phyloP scores from a whole-genome alignment of 2,329 filamentous ascomycete species.

The Byssoonygena ceratinophila region DNA sequence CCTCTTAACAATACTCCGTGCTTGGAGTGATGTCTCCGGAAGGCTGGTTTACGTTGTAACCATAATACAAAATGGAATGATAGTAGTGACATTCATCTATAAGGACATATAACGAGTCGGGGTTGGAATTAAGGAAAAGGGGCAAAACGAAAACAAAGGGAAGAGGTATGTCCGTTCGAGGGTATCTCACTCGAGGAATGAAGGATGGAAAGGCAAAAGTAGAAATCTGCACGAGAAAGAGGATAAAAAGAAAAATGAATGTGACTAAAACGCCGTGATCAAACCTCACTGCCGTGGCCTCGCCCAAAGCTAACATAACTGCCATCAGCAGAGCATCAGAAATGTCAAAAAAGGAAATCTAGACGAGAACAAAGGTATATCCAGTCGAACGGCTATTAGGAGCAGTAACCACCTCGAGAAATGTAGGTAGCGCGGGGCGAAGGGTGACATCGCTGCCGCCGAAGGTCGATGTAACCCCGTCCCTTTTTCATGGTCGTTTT shows the following conservation, averaged over 20 bases:
- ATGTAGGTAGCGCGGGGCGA: too few species aligned
- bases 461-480: not conserved
- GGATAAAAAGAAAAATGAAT: not conserved
- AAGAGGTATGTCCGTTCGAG: not conserved
- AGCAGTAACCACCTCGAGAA: too few species aligned
- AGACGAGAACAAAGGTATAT: not conserved
- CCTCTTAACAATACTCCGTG: too few species aligned
- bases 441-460: not conserved
- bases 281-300: not conserved
- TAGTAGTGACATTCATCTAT: not conserved
- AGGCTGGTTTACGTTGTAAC: not conserved
- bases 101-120: not conserved
- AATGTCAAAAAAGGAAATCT: not conserved
- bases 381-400: not conserved
- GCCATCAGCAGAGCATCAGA: too few species aligned
- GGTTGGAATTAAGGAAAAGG: not conserved
- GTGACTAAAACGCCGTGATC: not conserved
- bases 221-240: not conserved
- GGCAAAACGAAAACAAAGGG: not conserved
- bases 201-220: not conserved
- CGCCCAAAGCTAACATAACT: not conserved
- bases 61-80: not conserved
- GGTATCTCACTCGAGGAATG: conserved; percentile 1
- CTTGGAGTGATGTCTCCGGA: too few species aligned
- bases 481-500: not conserved